These are phyloP conservation scores for Pestalotiopsis sp. DNA, from an alignment of 2,329 filamentous ascomycete species.

Conservation along the genomic window DNA sequence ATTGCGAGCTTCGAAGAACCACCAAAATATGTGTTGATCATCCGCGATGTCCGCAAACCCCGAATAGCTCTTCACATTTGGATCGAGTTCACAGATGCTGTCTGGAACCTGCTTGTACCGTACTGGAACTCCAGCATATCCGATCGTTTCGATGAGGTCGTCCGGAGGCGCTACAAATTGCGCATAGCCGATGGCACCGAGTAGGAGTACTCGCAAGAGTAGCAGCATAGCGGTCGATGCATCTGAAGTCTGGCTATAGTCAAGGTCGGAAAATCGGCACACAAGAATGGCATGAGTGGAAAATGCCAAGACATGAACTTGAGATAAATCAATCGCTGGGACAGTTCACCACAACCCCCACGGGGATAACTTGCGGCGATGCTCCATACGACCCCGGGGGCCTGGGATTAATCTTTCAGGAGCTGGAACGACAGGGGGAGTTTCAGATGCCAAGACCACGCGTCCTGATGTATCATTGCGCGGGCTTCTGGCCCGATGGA, in stretches of 20 bases:
- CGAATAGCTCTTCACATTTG: constrained; percentile 42
- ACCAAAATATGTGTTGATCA: constrained; percentile 46
- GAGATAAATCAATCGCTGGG: background rate
- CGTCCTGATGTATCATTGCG: background rate
- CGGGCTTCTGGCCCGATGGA: background rate
- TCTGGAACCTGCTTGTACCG: constrained; percentile 50
- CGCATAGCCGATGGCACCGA: constrained; percentile 15
- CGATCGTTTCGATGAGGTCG: constrained; percentile 27
- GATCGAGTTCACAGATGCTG: constrained; percentile 47
- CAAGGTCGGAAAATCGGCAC: background rate
- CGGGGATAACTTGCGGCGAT: background rate
- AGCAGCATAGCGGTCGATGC: background rate
- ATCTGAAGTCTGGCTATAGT: background rate
- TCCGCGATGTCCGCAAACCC: constrained; percentile 44
- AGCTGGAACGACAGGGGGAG: constrained; percentile 11
- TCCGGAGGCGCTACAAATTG: constrained; percentile 32
- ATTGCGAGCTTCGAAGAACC: constrained; percentile 54
- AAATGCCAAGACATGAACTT: constrained; percentile 4
- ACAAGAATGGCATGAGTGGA: background rate
- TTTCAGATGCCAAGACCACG: constrained; percentile 14
- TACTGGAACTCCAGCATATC: constrained; percentile 40
- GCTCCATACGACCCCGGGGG: background rate
- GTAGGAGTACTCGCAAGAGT: background rate
- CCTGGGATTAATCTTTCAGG: background rate
- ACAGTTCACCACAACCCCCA: background rate